Conservation (phyloP, 1,284 basidiomycete species). For the Marasmius oreades region DNA sequence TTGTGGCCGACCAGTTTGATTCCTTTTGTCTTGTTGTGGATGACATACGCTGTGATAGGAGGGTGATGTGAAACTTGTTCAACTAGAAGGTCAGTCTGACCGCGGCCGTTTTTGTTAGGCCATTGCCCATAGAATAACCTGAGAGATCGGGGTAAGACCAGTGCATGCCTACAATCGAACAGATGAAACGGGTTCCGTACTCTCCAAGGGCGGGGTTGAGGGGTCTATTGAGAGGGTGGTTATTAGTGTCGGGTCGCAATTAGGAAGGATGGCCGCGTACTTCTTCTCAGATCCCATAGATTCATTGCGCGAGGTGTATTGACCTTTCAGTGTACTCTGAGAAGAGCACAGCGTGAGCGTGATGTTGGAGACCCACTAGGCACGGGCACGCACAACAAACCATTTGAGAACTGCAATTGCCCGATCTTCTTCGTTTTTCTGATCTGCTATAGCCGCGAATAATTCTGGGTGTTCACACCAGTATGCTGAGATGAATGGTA, state of each 20-base stretch:
- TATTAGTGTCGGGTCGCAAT: conserved; percentile 6
- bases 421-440: conserved; percentile 67
- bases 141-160: neutral
- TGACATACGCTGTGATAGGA: conserved; percentile 82
- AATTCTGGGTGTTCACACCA: conserved; percentile 89
- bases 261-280: conserved; percentile 34
- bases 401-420: conserved; percentile 78
- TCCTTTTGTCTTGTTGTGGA: conserved; percentile 82
- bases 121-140: conserved; percentile 91
- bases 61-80: conserved; percentile 98
- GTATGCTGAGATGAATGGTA: conserved; percentile 54
- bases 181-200: conserved; percentile 31
- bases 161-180: neutral
- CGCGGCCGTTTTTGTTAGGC: conserved; percentile 78
- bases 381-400: conserved; percentile 72
- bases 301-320: conserved; percentile 92
- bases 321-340: conserved; percentile 87
- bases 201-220: conserved; percentile 96
- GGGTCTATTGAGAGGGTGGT: conserved; percentile 49
- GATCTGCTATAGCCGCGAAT: conserved; percentile 81
- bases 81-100: conserved; percentile 84
- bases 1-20: conserved; percentile 85
- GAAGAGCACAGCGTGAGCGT: conserved; percentile 4
- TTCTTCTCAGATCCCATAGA: conserved; percentile 97
- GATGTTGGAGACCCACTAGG: neutral